Evolutionary conservation across 2,329 filamentous ascomycete genomes (phyloP).

Genomic region (Colletotrichum theobromicola): DNA sequence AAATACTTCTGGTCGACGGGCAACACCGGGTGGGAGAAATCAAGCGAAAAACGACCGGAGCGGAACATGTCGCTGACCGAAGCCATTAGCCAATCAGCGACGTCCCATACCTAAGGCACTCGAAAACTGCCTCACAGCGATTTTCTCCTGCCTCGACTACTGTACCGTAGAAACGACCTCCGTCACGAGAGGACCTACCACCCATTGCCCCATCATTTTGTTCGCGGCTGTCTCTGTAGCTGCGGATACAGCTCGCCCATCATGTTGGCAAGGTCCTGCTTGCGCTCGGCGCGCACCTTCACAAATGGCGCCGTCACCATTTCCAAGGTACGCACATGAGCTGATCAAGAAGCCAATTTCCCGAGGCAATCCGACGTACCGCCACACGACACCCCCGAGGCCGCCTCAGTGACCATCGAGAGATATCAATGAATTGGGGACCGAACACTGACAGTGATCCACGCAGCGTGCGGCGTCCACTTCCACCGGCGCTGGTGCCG

Average conservation of each 20-base stretch:
- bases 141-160: slow-evolving; percentile 21
- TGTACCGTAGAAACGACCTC: slow-evolving; percentile 21
- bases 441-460: slow-evolving; percentile 41
- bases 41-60: slow-evolving; percentile 15
- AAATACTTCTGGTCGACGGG: slow-evolving; percentile 7
- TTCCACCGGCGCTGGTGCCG: slow-evolving; percentile 73
- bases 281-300: slow-evolving; percentile 88
- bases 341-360: slow-evolving; percentile 38
- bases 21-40: slow-evolving; percentile 7
- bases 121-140: slow-evolving; percentile 23
- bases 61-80: slow-evolving; percentile 19
- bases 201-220: slow-evolving; percentile 41
- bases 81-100: slow-evolving; percentile 13
- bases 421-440: slow-evolving; percentile 22
- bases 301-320: slow-evolving; percentile 76
- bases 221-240: slow-evolving; percentile 37
- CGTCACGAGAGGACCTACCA: slow-evolving; percentile 27
- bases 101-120: slow-evolving; percentile 21
- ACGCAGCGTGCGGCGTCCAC: slow-evolving; percentile 72
- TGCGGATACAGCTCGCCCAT: slow-evolving; percentile 56
- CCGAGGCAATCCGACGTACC: slow-evolving; percentile 36
- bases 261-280: slow-evolving; percentile 93
- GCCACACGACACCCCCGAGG: slow-evolving; percentile 11
- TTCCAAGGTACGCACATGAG: slow-evolving; percentile 71
- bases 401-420: slow-evolving; percentile 23